Conservation (phyloP, 495 filamentous ascomycete genomes). For the Penicillium arizonense region DNA sequence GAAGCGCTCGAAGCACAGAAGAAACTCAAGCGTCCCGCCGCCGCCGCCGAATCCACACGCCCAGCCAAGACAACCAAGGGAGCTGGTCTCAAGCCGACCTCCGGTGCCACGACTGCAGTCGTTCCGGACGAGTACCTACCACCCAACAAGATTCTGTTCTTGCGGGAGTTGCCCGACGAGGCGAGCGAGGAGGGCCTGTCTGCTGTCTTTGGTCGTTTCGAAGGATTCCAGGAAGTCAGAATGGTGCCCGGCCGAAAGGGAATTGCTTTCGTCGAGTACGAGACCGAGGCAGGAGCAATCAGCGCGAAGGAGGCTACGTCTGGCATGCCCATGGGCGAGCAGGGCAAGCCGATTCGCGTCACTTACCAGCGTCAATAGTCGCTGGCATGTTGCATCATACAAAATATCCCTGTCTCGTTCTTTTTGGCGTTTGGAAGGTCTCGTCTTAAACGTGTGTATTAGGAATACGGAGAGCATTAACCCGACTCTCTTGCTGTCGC, state of each 20-base stretch:
- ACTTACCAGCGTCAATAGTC: constrained; percentile 86
- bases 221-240: constrained; percentile 92
- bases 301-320: constrained; percentile 92
- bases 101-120: constrained; percentile 65
- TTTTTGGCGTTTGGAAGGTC: constrained; percentile 37
- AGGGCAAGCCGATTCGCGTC: constrained; percentile 69
- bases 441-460: constrained; percentile 17
- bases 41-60: constrained; percentile 50
- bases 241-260: constrained; percentile 82
- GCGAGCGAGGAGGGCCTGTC: constrained; percentile 77
- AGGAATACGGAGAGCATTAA: constrained; percentile 20
- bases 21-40: constrained; percentile 72
- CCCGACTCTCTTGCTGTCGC: neutral
- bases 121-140: constrained; percentile 96
- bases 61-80: constrained; percentile 73
- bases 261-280: constrained; percentile 97
- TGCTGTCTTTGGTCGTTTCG: constrained; percentile 81
- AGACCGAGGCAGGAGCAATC: constrained; percentile 84
- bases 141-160: constrained; percentile 96
- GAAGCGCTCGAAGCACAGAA: constrained; percentile 81
- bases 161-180: constrained; percentile 88
- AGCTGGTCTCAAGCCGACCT: constrained; percentile 78
- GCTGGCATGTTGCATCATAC: constrained; percentile 9
- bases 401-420: constrained; percentile 21
- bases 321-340: constrained; percentile 79